These are phyloP conservation scores for Neofusicoccum umdonicola DNA, from an alignment of 2,329 filamentous ascomycete species.

Conservation along the genomic window DNA sequence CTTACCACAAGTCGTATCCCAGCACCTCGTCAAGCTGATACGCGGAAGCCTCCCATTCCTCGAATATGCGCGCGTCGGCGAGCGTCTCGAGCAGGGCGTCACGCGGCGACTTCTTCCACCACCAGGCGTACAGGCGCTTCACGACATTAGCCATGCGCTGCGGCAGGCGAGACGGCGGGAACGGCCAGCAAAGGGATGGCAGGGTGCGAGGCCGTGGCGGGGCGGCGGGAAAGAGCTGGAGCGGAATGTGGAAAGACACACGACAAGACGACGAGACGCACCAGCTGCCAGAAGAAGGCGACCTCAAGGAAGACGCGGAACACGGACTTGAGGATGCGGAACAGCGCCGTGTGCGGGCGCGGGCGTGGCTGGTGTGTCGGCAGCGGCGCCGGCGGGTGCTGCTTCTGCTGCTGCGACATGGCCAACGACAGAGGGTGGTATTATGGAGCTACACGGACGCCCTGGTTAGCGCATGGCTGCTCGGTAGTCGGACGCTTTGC, in stretches of 20 bases:
- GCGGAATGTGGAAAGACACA: not conserved
- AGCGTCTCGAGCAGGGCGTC: constrained; percentile 66
- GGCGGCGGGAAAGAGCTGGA: not conserved
- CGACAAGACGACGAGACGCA: constrained; percentile 24
- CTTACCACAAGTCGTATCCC: constrained; percentile 76
- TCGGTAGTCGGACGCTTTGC: not conserved
- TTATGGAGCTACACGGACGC: not conserved
- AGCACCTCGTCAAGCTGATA: constrained; percentile 77
- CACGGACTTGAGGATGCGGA: constrained; percentile 29
- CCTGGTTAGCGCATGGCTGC: constrained; percentile 12
- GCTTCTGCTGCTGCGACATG: constrained; percentile 11
- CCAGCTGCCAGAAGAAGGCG: constrained; percentile 41
- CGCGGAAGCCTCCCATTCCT: constrained; percentile 85
- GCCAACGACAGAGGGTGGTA: not conserved
- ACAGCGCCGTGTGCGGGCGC: not conserved
- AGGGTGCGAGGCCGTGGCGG: not conserved
- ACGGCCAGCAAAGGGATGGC: not conserved
- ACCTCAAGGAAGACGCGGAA: constrained; percentile 36
- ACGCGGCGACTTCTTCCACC: constrained; percentile 61
- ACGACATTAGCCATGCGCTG: constrained; percentile 17
- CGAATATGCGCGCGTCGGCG: constrained; percentile 66
- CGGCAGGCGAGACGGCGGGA: not conserved
- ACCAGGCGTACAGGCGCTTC: constrained; percentile 69
- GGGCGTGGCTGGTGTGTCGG: not conserved
- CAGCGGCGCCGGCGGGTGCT: not conserved